Evolutionary conservation across 805 yeast genomes (phyloP).

Genomic region (Saturnispora kantuleensis): DNA sequence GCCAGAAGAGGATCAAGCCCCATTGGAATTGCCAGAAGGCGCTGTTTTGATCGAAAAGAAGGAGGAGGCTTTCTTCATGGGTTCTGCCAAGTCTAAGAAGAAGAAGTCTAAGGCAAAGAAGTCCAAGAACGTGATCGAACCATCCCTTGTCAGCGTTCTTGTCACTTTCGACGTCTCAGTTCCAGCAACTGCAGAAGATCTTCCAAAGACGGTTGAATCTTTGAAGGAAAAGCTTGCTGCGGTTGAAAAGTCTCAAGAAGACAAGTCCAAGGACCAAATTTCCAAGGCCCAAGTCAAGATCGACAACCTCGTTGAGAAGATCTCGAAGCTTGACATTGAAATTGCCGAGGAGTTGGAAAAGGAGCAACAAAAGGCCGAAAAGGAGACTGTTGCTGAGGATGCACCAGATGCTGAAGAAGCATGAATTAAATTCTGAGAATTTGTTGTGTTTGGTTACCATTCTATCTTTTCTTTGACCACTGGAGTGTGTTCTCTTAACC

Average conservation of each 20-base stretch:
- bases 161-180: slow-evolving; percentile 66
- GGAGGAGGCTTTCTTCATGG: slow-evolving; percentile 47
- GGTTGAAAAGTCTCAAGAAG: slow-evolving; percentile 65
- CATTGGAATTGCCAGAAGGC: slow-evolving; percentile 43
- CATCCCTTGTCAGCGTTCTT: slow-evolving; percentile 67
- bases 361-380: slow-evolving; percentile 17
- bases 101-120: slow-evolving; percentile 35
- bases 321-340: slow-evolving; percentile 21
- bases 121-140: slow-evolving; percentile 54
- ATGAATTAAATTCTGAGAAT: not conserved
- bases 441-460: not conserved
- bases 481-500: too few relatives aligned
- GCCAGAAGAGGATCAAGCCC: slow-evolving; percentile 37
- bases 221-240: slow-evolving; percentile 65
- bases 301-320: slow-evolving; percentile 50
- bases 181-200: slow-evolving; percentile 69
- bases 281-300: slow-evolving; percentile 71
- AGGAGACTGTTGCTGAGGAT: slow-evolving; percentile 11
- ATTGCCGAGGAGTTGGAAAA: slow-evolving; percentile 23
- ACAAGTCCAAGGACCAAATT: slow-evolving; percentile 66
- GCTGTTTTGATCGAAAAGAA: slow-evolving; percentile 51
- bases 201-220: slow-evolving; percentile 50
- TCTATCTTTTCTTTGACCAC: not conserved
- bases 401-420: slow-evolving; percentile 2
- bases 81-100: slow-evolving; percentile 36